A percentile compares a stretch with the other conserved stretches of the same genome.
phyloP scores from a whole-genome alignment of 2,329 filamentous ascomycete genomes.

The Stenocarpella maydis region DNA sequence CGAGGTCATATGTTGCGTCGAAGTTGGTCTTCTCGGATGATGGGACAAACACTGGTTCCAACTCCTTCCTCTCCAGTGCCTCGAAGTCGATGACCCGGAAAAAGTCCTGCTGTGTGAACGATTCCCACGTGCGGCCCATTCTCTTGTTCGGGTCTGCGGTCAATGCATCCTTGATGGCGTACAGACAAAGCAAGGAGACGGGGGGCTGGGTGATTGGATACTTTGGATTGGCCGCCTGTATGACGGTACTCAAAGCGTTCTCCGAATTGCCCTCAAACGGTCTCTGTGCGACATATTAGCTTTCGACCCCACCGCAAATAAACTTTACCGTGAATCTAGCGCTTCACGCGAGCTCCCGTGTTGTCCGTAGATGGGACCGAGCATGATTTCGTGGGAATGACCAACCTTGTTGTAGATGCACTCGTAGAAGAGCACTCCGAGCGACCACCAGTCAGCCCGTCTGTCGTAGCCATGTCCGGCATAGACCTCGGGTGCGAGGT shows the following conservation, averaged over 20 bases:
- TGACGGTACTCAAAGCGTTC: conserved; percentile 79
- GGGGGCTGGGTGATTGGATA: conserved; percentile 94
- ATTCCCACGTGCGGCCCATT: conserved; percentile 86
- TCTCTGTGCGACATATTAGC: conserved; percentile 64
- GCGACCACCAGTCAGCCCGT: conserved; percentile 97
- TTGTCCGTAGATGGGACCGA: background rate
- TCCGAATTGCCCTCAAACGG: conserved; percentile 93
- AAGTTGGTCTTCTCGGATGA: conserved; percentile 99
- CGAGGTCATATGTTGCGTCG: conserved; percentile 96
- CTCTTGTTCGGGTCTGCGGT: conserved; percentile 81
- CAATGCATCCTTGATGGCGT: conserved; percentile 85
- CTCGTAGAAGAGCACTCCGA: conserved; percentile 98
- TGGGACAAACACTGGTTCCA: conserved; percentile 90
- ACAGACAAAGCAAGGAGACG: conserved; percentile 86
- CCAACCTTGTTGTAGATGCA: conserved; percentile 98
- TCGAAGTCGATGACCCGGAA: conserved; percentile 88
- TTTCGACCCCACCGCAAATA: conserved; percentile 7
- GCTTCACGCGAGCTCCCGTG: conserved; percentile 12
- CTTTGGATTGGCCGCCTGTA: conserved; percentile 82
- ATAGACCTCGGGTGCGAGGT: conserved; percentile 95
- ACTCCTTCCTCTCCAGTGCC: conserved; percentile 82
- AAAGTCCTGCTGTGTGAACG: conserved; percentile 88
- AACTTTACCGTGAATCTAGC: conserved; percentile 24
- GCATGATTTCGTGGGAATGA: conserved; percentile 28
- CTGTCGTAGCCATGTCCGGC: conserved; percentile 86